Evolutionary conservation across 1,284 basidiomycete species (phyloP).

Genomic region (Ustilago cynodontis): DNA sequence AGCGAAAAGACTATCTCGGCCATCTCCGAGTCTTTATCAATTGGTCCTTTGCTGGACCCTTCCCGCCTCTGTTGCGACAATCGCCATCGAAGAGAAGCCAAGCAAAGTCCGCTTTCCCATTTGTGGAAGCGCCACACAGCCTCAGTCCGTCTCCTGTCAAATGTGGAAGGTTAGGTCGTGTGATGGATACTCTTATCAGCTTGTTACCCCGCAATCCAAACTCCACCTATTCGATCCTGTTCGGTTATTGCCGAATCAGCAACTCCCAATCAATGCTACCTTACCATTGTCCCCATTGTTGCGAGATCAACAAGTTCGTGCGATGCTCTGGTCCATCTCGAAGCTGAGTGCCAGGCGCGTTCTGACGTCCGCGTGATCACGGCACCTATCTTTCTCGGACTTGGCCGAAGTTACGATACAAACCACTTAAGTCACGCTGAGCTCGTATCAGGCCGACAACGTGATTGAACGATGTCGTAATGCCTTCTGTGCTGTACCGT

Average conservation of each 20-base stretch:
- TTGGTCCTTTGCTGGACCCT: not conserved
- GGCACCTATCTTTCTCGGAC: not conserved
- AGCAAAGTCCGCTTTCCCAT: slow-evolving; percentile 20
- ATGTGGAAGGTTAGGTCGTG: not conserved
- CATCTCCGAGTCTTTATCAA: slow-evolving; percentile 46
- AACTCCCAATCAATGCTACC: not conserved
- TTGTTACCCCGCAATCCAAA: slow-evolving; percentile 31
- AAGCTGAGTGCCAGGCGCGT: not conserved
- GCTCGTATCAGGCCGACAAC: not conserved
- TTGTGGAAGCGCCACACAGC: not conserved
- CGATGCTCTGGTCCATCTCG: not conserved
- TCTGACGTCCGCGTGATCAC: not conserved
- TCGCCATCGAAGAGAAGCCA: not conserved
- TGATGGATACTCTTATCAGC: slow-evolving; percentile 16
- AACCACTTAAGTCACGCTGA: not conserved
- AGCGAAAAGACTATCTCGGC: slow-evolving; percentile 10
- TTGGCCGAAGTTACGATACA: not conserved
- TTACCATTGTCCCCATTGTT: not conserved
- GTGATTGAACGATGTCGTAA: not conserved
- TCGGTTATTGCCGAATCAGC: not conserved
- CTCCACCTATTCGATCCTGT: not conserved
- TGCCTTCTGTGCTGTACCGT: not conserved
- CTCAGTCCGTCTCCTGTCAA: not conserved
- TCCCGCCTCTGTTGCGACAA: not conserved
- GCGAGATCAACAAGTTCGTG: not conserved